Evolutionary conservation across 1,139 yeast genomes (phyloP), one percentile per base, ranked within the genome.

Genomic region (Meyerozyma sp.): DNA sequence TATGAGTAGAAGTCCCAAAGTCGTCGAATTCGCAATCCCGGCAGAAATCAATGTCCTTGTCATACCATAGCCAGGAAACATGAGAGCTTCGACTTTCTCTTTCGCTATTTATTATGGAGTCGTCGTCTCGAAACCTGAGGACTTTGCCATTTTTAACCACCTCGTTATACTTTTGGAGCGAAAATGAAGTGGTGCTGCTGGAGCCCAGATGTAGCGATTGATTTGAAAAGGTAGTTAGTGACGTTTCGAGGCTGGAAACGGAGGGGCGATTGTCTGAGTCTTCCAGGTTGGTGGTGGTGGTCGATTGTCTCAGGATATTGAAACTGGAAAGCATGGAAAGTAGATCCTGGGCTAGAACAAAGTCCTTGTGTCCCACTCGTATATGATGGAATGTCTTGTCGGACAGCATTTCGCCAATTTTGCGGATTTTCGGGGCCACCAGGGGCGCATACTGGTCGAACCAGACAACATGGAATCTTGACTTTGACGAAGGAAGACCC

Each of bases 11-110:
- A 8, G 45, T 28, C 14, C 47, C 48, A 10, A 49, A 48, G 21
- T 42, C 41, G 8, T 44, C 41, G 26, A 55, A 58, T 36, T 66
- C 70, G 41, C 51, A 52, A 23, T 57, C 62, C 43, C 55, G 56
- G 29, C 65, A 52, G 26, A 68, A 55, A 36, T 61, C 60, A 35
- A 55, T 57, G 46, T 69, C 74, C 39, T 54, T 55, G 32, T 69
- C 74, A 48, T 65, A 68, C 63, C 69, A 61, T 6, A 70, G 56
- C 76, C 76, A 70, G 10, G 66, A 57, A 44, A 48, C 3, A 26
- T 29, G 27, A 38, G 16, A 13, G 10, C 16, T 9, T 21, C 27
- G 18, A 9, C 14, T 29, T 9, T 40, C 28, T 20, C 34, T 32
- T 4, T 35, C 39, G 30, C 42, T 41, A n/a, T 44, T 45, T 11